Evolutionary conservation across 768 basidiomycete species (phyloP).

Genomic region (Rhizopogon vulgaris): DNA sequence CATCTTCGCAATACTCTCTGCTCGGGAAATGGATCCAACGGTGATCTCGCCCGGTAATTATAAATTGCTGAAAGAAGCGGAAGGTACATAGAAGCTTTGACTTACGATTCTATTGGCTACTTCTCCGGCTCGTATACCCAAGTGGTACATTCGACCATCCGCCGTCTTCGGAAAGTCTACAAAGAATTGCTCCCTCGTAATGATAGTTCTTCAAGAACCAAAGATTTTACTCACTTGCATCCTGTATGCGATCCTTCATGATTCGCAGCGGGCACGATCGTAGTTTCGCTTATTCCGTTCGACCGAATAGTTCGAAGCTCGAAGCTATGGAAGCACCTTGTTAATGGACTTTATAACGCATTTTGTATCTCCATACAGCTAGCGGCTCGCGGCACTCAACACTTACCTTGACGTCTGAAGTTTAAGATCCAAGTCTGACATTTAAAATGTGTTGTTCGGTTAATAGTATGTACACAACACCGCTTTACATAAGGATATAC

Average conservation of each 20-base stretch:
- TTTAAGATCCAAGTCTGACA: too few species aligned
- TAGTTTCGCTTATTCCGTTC: background rate
- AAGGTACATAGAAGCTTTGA: background rate
- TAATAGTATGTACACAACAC: too few species aligned
- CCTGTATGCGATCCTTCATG: constrained; percentile 59
- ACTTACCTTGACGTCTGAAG: too few species aligned
- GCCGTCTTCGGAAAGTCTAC: constrained; percentile 73
- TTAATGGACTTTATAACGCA: too few species aligned
- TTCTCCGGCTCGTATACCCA: constrained; percentile 69
- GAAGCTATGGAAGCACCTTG: too few species aligned
- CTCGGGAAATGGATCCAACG: constrained; percentile 68
- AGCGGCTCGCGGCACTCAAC: too few species aligned
- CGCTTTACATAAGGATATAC: too few species aligned
- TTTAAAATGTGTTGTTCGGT: too few species aligned
- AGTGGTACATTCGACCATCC: constrained; percentile 73
- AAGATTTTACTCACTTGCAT: constrained; percentile 52
- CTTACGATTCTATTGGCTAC: constrained; percentile 76
- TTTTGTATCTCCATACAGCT: too few species aligned
- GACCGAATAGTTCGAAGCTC: background rate
- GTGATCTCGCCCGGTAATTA: constrained; percentile 46
- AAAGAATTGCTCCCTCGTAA: background rate
- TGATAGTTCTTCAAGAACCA: background rate
- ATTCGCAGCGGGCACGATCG: background rate
- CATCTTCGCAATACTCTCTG: constrained; percentile 48
- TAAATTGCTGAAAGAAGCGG: background rate